phyloP scores from a whole-genome alignment of 768 basidiomycete species.

The Lentinula sp. region DNA sequence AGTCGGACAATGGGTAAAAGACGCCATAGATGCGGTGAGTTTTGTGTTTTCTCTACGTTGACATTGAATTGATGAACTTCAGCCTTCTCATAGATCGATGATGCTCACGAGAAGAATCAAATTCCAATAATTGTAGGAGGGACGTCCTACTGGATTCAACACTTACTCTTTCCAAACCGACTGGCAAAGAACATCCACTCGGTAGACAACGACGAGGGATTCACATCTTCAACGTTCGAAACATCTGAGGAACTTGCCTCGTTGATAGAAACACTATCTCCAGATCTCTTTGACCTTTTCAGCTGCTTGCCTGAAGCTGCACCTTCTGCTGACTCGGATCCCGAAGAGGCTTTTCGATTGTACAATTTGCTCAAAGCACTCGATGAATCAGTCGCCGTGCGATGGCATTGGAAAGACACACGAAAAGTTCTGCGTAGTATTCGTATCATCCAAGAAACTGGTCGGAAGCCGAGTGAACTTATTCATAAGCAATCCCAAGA shows the following conservation, averaged over 20 bases:
- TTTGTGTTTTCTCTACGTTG: background rate
- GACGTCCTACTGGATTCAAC: slow-evolving; percentile 96
- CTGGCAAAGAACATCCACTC: slow-evolving; percentile 31
- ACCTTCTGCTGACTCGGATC: slow-evolving; percentile 49
- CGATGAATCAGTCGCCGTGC: slow-evolving; percentile 65
- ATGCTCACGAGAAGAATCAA: slow-evolving; percentile 54
- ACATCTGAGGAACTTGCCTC: slow-evolving; percentile 31
- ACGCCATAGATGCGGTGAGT: slow-evolving; percentile 73
- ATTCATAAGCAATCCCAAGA: slow-evolving; percentile 53
- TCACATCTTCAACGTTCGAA: background rate
- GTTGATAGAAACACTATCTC: slow-evolving; percentile 39
- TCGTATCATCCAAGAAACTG: slow-evolving; percentile 67
- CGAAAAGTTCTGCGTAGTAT: slow-evolving; percentile 84
- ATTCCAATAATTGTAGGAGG: slow-evolving; percentile 93
- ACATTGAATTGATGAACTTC: slow-evolving; percentile 5
- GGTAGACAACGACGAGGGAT: background rate
- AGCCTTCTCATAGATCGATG: slow-evolving; percentile 52
- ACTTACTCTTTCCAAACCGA: slow-evolving; percentile 84
- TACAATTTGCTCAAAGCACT: slow-evolving; percentile 60
- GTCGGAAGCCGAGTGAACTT: slow-evolving; percentile 61
- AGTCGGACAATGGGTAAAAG: slow-evolving; percentile 82
- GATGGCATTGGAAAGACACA: slow-evolving; percentile 97
- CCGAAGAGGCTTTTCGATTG: slow-evolving; percentile 54
- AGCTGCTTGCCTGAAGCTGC: slow-evolving; percentile 52
- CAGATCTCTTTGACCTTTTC: slow-evolving; percentile 44